Evolutionary conservation across 257 asterid genomes (phyloP), one percentile per base, ranked within the genome.

Genomic region (Cinchona pubescens): DNA sequence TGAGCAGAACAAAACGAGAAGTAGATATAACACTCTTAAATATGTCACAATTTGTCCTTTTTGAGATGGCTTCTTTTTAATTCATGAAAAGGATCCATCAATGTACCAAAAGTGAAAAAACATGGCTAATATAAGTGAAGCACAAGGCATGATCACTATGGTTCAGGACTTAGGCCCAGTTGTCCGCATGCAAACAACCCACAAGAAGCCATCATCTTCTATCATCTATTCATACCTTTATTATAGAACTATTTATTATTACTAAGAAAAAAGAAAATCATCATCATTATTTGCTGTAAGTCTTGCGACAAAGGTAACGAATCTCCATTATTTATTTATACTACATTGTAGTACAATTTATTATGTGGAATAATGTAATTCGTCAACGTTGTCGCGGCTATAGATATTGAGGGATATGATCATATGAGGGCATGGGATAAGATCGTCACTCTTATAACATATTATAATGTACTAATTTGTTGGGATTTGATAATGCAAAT

Each of bases 181-280:
- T 7, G 83, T 76, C 73, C 82, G 83, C 87, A 71, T 83, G 86
- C 72, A 27, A 45, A 64, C 73, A 48, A 67, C 34, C 34, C 21
- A 72, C 25, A 59, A 51, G 51, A 71, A 71, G 40, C 37, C 75
- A 45, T 53, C 76, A 72, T 37, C n/a, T n/a, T n/a, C n/a, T n/a
- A n/a, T n/a, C n/a, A n/a, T n/a, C n/a, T n/a, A n/a, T n/a, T n/a
- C n/a, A n/a, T n/a, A n/a, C n/a, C n/a, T n/a, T n/a, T n/a, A n/a
- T n/a, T n/a, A n/a, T n/a, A n/a, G n/a, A n/a, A n/a, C n/a, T n/a
- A n/a, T n/a, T n/a, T n/a, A n/a, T n/a, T n/a, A n/a, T n/a, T n/a
- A n/a, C n/a, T n/a, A n/a, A n/a, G n/a, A n/a, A n/a, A n/a, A n/a
- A n/a, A n/a, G n/a, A n/a, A n/a, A n/a, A n/a, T n/a, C 81, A 49